Evolutionary conservation across 352 stramenopile genomes (phyloP).

Genomic region (Phytophthora sp.): DNA sequence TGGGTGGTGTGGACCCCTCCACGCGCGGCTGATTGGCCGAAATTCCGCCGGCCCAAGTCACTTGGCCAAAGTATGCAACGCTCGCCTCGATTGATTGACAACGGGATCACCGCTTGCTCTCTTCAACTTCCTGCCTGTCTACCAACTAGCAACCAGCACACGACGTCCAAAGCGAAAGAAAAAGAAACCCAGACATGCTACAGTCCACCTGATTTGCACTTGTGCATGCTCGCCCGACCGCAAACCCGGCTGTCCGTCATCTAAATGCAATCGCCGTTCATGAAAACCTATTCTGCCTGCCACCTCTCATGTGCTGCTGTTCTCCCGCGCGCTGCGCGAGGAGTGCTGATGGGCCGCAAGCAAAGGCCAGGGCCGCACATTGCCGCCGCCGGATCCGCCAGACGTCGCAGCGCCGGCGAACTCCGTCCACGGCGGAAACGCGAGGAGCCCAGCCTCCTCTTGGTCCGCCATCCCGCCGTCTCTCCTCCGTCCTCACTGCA

Average conservation of each 20-base stretch:
- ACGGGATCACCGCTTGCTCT: neutral
- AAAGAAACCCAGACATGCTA: conserved; percentile 9
- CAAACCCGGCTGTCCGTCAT: conserved; percentile 27
- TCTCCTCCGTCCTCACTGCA: conserved; percentile 8
- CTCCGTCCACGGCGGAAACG: conserved; percentile 4
- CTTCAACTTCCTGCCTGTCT: neutral
- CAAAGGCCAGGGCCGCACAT: conserved; percentile 3
- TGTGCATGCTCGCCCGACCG: conserved; percentile 1
- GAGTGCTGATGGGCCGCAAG: conserved; percentile 18
- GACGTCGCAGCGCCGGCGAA: conserved; percentile 3
- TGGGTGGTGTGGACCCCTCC: conserved; percentile 11
- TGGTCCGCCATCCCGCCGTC: conserved; percentile 2
- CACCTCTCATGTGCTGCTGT: conserved; percentile 22
- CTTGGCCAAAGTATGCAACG: too few species aligned
- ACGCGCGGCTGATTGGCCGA: conserved; percentile 7
- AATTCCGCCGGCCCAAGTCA: too few species aligned
- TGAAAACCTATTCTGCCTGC: conserved; percentile 33
- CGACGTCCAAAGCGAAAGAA: conserved; percentile 7
- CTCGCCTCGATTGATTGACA: conserved; percentile 4
- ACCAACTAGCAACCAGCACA: neutral
- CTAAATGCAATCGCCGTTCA: conserved; percentile 45
- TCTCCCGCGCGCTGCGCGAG: conserved; percentile 15
- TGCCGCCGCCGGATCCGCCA: conserved; percentile 1
- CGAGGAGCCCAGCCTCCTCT: conserved; percentile 7
- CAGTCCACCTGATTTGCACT: conserved; percentile 22